phyloP scores from a whole-genome alignment of 2,329 filamentous ascomycete species.

The Talaromyces sp. region DNA sequence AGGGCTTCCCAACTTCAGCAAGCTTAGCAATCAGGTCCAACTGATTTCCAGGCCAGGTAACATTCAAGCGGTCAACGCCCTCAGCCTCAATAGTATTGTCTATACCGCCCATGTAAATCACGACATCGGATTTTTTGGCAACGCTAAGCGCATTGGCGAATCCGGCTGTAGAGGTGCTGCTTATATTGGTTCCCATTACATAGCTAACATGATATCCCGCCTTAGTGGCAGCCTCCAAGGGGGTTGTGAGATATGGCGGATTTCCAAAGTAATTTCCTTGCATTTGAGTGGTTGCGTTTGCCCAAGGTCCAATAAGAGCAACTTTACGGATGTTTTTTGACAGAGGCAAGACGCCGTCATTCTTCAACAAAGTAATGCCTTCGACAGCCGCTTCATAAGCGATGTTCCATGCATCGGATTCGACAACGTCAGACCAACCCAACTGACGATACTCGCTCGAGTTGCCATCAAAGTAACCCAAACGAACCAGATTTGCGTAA shows the following conservation, averaged over 20 bases:
- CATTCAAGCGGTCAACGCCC: constrained; percentile 33
- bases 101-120: constrained; percentile 38
- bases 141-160: constrained; percentile 30
- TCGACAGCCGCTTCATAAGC: constrained; percentile 50
- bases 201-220: constrained; percentile 44
- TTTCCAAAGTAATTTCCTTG: constrained; percentile 56
- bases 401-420: constrained; percentile 48
- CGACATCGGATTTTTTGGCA: constrained; percentile 30
- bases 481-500: constrained; percentile 45
- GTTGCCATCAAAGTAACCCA: constrained; percentile 50
- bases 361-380: constrained; percentile 48
- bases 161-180: constrained; percentile 21
- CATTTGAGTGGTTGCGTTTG: constrained; percentile 52
- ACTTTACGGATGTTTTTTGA: constrained; percentile 35
- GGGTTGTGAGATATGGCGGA: constrained; percentile 52
- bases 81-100: constrained; percentile 40
- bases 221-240: constrained; percentile 47
- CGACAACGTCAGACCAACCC: constrained; percentile 52
- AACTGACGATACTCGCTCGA: constrained; percentile 46
- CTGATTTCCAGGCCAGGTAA: constrained; percentile 40
- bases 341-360: constrained; percentile 46
- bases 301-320: constrained; percentile 55
- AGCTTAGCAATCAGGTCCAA: constrained; percentile 36
- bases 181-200: constrained; percentile 33
- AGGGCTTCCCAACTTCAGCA: constrained; percentile 30